Conservation (phyloP, 441 rosid genomes). For the Capsella rubella region DNA sequence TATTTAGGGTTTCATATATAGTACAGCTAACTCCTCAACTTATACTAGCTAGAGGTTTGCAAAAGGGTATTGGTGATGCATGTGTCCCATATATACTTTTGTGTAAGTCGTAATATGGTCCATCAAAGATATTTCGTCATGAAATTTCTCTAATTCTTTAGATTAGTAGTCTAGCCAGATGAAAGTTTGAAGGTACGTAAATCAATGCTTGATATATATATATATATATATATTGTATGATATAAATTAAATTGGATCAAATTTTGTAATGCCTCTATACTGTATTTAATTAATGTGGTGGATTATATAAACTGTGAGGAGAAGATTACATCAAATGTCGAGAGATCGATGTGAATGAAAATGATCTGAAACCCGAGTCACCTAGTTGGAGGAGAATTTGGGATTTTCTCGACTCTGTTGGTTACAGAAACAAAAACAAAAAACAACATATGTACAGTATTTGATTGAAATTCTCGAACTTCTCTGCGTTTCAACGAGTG, state of each 20-base stretch:
- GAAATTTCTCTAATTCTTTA: not conserved
- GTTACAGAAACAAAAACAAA: too few species aligned
- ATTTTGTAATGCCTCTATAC: not conserved
- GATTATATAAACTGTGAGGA: not conserved
- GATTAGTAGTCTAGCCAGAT: not conserved
- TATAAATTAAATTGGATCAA: too few species aligned
- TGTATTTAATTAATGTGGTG: not conserved
- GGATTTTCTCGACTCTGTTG: constrained; percentile 11
- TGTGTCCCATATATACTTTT: not conserved
- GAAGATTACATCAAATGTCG: not conserved
- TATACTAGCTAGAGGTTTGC: not conserved
- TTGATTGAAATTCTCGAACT: constrained; percentile 13
- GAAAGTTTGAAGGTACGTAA: too few species aligned
- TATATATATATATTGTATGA: not conserved
- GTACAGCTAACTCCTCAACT: not conserved
- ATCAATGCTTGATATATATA: not conserved
- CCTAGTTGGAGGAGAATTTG: constrained; percentile 22
- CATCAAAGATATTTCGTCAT: not conserved
- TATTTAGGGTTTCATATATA: constrained; percentile 20
- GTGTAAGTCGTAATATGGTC: not conserved
- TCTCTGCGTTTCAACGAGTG: constrained; percentile 2
- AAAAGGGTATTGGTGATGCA: not conserved
- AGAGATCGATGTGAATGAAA: constrained; percentile 17
- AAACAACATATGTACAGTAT: constrained; percentile 14
- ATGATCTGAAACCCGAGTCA: constrained; percentile 11